These are phyloP conservation scores for Platanthera guangdongensis DNA, from an alignment of 106 monocot species.

Conservation along the genomic window DNA sequence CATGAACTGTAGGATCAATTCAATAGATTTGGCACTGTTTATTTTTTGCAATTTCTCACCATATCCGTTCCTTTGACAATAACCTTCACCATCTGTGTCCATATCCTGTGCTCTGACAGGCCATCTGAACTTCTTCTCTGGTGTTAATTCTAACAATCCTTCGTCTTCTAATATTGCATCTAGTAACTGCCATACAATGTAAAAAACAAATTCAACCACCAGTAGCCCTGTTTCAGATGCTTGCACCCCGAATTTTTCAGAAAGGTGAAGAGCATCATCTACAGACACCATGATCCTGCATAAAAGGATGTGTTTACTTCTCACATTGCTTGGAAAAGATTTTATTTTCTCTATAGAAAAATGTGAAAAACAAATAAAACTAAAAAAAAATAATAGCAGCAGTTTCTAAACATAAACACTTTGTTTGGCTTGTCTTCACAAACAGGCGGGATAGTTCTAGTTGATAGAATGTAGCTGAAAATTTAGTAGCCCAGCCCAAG, in stretches of 20 bases:
- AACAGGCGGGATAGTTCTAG: neutral
- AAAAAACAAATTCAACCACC: conserved; percentile 58
- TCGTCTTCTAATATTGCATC: conserved; percentile 91
- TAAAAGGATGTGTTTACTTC: neutral
- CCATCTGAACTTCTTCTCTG: conserved; percentile 62
- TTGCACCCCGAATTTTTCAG: conserved; percentile 55
- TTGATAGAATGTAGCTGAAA: neutral
- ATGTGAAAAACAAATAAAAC: neutral
- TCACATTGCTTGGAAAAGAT: neutral
- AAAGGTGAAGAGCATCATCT: conserved; percentile 72
- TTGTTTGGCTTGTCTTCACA: neutral
- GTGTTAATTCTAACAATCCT: conserved; percentile 55
- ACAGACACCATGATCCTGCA: conserved; percentile 66
- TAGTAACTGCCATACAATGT: conserved; percentile 71
- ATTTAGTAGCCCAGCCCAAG: neutral
- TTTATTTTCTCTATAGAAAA: neutral
- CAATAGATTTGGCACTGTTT: conserved; percentile 44
- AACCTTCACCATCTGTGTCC: conserved; percentile 37
- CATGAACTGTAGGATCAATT: conserved; percentile 40
- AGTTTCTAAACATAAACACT: neutral
- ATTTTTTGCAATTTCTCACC: conserved; percentile 38
- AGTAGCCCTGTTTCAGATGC: conserved; percentile 62
- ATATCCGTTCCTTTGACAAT: conserved; percentile 31
- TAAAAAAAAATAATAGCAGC: neutral
- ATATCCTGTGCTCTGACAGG: conserved; percentile 42